Base-by-base conservation (phyloP, 768 basidiomycete species). In the Boletus tomentosulus region DNA sequence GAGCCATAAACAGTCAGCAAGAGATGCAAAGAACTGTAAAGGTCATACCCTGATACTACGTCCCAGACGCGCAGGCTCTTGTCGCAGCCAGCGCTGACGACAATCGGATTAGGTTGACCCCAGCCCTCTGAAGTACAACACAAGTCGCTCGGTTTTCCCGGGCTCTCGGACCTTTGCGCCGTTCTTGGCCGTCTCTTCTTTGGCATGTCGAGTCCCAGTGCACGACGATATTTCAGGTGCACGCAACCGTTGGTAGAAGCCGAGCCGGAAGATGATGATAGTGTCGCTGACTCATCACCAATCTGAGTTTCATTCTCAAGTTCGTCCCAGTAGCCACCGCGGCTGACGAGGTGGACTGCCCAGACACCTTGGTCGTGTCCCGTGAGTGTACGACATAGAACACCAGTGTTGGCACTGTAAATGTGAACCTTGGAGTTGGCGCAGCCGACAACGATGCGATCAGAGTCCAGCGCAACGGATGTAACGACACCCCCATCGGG, bases 11-110 rank as follows among this genome's bases (percentile, higher is more conserved):
- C 24, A 69, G 55, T 30, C 6, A 13, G 41, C 1, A 25, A 41
- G 19, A 50, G 35, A 37, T 1, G 11, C 25, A 56, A 24, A 15
- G 22, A 15, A 28, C 7, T 0, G 16, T 11, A 31, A 38, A 24
- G 16, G 3, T 66, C 84, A 46, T 63, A 95, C 87, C 94, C 94
- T 16, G 89, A 84, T 48, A 81, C 77, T 7, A 88, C 82, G 65
- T 97, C 92, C 95, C 95, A 98, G 0, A 99, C 91, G 34, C 87
- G 77, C n/a, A 99, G 73, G 43, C 83, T 81, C 61, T 94, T 87
- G 65, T 99, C 96, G 62, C 96, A 97, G 5, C 94, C 95, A 1
- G 91, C 95, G 55, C 88, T 93, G 24, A 98, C 87, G 19, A 96
- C 83, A 6, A 97, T 73, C 7, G 91, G 76, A 46, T 83, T 82